Evolutionary conservation across 345 rosid species (phyloP).

Genomic region (Toxicodendron radicans): DNA sequence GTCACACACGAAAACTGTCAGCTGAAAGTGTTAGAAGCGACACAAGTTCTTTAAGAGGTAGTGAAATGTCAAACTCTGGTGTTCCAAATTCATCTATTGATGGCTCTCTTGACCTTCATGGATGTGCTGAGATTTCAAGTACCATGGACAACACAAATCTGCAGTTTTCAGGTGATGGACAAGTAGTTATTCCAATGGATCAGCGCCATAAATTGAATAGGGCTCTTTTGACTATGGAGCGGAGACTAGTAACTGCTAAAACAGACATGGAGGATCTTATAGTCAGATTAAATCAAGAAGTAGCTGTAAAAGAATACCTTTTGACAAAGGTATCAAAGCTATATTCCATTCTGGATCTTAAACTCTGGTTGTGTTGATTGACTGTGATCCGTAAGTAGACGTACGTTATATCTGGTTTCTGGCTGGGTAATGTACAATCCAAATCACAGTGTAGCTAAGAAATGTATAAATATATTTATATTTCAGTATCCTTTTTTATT

Average conservation of each 20-base stretch:
- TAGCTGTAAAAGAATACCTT: conserved; percentile 84
- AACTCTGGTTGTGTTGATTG: conserved; percentile 10
- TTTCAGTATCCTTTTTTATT: background rate
- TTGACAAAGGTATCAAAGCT: conserved; percentile 67
- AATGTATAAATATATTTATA: background rate
- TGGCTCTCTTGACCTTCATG: conserved; percentile 56
- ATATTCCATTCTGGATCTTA: conserved; percentile 13
- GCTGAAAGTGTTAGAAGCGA: conserved; percentile 74
- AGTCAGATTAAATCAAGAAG: conserved; percentile 87
- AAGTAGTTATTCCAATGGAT: conserved; percentile 74
- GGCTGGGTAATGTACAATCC: background rate
- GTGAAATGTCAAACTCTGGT: conserved; percentile 65
- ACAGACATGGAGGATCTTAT: conserved; percentile 98
- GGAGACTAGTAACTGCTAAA: conserved; percentile 77
- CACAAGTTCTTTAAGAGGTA: conserved; percentile 59
- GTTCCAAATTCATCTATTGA: conserved; percentile 58
- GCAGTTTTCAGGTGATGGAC: conserved; percentile 52
- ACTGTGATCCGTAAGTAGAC: background rate
- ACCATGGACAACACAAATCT: conserved; percentile 40
- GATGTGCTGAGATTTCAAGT: conserved; percentile 47
- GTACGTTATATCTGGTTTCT: background rate
- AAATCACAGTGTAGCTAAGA: background rate
- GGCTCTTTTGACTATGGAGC: conserved; percentile 69
- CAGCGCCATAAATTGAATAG: conserved; percentile 81
- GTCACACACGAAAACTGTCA: conserved; percentile 69